A percentile compares a stretch with the other conserved stretches of the same genome.
These are phyloP conservation scores for Lasiodiplodia gonubiensis DNA, from an alignment of 2,329 filamentous ascomycete genomes.

Conservation along the genomic window DNA sequence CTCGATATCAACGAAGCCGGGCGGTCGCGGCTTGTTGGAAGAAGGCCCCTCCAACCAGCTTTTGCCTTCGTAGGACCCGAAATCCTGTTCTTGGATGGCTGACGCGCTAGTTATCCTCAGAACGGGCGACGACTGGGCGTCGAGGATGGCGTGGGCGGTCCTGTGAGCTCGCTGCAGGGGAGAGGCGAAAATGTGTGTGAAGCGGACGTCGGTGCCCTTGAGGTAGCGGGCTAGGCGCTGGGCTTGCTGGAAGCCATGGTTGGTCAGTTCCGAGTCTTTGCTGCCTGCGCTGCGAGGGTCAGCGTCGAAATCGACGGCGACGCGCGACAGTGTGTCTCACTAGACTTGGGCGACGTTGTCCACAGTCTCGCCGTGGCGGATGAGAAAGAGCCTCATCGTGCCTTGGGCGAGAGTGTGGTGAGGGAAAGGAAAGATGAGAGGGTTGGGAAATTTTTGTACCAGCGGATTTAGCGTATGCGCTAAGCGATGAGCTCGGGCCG, in stretches of 20 bases:
- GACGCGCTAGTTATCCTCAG: slow-evolving; percentile 11
- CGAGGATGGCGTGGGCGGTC: slow-evolving; percentile 71
- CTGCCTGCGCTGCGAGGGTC: slow-evolving; percentile 69
- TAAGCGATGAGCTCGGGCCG: slow-evolving; percentile 13
- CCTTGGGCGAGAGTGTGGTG: slow-evolving; percentile 19
- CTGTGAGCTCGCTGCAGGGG: slow-evolving; percentile 74
- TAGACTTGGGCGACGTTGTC: slow-evolving; percentile 83
- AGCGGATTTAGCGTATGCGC: background rate
- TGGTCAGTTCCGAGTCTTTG: slow-evolving; percentile 80
- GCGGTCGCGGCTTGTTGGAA: slow-evolving; percentile 39
- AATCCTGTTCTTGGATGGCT: slow-evolving; percentile 72
- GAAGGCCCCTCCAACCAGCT: slow-evolving; percentile 55
- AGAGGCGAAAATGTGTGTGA: slow-evolving; percentile 77
- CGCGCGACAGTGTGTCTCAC: slow-evolving; percentile 50
- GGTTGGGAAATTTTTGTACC: slow-evolving; percentile 11
- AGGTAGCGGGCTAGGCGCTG: slow-evolving; percentile 71
- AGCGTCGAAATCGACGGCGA: slow-evolving; percentile 31
- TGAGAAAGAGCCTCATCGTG: slow-evolving; percentile 71
- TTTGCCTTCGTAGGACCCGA: slow-evolving; percentile 72
- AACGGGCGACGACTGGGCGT: slow-evolving; percentile 54
- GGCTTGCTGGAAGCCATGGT: slow-evolving; percentile 82
- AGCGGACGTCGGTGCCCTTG: slow-evolving; percentile 66
- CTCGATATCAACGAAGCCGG: slow-evolving; percentile 66
- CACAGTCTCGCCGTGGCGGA: slow-evolving; percentile 88
- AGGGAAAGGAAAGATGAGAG: background rate